Base-by-base conservation (phyloP, 208 protist species). In the Leishmania martiniquensis region DNA sequence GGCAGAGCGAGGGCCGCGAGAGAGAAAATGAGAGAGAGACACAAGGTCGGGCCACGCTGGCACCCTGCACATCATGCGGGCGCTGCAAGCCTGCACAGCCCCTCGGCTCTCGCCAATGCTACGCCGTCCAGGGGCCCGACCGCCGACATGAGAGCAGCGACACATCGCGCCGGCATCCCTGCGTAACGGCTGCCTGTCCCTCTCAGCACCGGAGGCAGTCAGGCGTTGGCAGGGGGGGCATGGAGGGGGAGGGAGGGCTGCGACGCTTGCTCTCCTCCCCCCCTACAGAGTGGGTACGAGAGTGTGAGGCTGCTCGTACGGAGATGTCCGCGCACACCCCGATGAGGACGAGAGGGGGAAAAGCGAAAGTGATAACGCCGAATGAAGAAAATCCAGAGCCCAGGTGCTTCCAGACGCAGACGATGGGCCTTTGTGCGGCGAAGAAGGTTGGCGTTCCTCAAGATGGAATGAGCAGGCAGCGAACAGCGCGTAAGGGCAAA, bases 301-400 rank as follows among this genome's bases (percentile, higher is more conserved):
- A 3, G 7, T 12, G 22, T 57, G 22, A 0, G 22, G 22, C n/a
- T 12, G 2, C 55, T 4, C 2, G n/a, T n/a, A 62, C n/a, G 2
- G 55, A 37, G 55, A 0, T 57, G 47, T 13, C 5, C 13, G 13
- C 47, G 13, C 13, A 57, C 17, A 25, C 52, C 4, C 17, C 55
- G 34, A 9, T n/a, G n/a, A 12, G 55, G 55, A 12, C 29, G 55
- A 62, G n/a, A 34, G 66, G 75, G 42, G 9, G 54, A 25, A 54
- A 37, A 72, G 37, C 4, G 54, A 25, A 54, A 37, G 65, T 22
- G 12, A 44, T 22, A 68, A 52, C 32, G 42, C 22, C 45, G 7
- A 51, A 39, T n/a, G 51, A 39, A 49, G 32, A 68, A 77, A 75
- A 72, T 55, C 67, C 47, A 60, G 59, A 60, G 72, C 34, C 34